A percentile compares a stretch with the other conserved stretches of the same genome.
These are phyloP conservation scores for Carpinus viminea DNA, from an alignment of 306 rosid species.

Conservation along the genomic window DNA sequence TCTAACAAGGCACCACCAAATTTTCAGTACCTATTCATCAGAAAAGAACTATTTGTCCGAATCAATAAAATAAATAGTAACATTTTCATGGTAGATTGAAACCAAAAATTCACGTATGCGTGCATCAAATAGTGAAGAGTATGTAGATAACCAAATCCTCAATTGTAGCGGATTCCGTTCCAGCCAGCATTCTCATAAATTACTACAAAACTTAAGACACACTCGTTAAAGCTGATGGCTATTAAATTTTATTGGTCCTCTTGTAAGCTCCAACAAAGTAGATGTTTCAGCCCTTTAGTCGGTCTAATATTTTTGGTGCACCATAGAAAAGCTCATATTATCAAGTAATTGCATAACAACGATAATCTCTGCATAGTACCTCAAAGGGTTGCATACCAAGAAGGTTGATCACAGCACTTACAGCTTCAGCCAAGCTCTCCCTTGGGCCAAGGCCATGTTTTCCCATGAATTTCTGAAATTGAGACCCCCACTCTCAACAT, in stretches of 20 bases:
- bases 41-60: too few relatives aligned
- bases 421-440: slow-evolving; percentile 89
- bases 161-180: too few relatives aligned
- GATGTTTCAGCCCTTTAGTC: background rate
- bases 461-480: slow-evolving; percentile 96
- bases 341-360: background rate
- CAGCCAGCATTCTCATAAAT: background rate
- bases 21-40: too few relatives aligned
- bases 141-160: too few relatives aligned
- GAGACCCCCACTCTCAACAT: slow-evolving; percentile 83
- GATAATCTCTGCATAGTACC: slow-evolving; percentile 40
- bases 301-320: background rate
- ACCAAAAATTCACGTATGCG: too few relatives aligned
- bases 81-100: too few relatives aligned
- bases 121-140: too few relatives aligned
- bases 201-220: slow-evolving; percentile 3
- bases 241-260: background rate
- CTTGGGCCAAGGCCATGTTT: slow-evolving; percentile 86
- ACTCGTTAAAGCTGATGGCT: background rate
- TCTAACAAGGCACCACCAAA: too few relatives aligned
- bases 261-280: background rate
- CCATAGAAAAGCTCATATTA: background rate
- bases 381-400: slow-evolving; percentile 98
- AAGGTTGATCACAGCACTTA: slow-evolving; percentile 74
- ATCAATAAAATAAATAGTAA: too few relatives aligned